Evolutionary conservation across 2,329 filamentous ascomycete species (phyloP), one percentile per base, ranked within the genome.

Genomic region (Neopestalotiopsis sp.): DNA sequence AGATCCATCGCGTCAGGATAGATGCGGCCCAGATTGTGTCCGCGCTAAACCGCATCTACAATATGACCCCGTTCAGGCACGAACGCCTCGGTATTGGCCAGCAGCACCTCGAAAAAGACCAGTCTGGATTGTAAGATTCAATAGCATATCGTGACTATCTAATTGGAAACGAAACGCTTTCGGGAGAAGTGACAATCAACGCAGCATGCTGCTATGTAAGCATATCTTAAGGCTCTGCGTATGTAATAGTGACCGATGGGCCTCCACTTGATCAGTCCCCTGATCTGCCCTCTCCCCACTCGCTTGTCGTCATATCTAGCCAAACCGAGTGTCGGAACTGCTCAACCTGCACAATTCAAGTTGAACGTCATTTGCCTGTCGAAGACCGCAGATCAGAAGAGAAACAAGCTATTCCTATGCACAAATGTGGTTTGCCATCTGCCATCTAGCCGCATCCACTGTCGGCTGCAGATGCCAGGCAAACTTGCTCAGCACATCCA

Each of bases 31-130:
- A 42, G 57, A 40, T 67, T 62, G 53, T 64, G 69, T 62, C 45
- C 42, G 59, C 74, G 73, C 74, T 75, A 75, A 74, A 71, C 74
- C 74, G 71, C 74, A 72, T 59, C 13, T 30, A 59, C 24, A 24
- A 13, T 24, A 30, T 34, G 32, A 20, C 30, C 59, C 59, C 66
- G 34, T 61, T 40, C 68, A 69, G 68, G 68, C 32, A 69, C 68
- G 40, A 58, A 28, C 49, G 59, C 59, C 61, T 57, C 49, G 49
- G 65, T 34, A 69, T 69, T 69, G 68, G 68, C 17, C 40, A 32
- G 62, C 14, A 17, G n/a, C n/a, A 49, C 5, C 20, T 20, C 17
- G 32, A 12, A 24, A 28, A 40, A 24, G 61, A 32, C 57, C 57
- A 61, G 57, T 34, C 30, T 42, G 32, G 38, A 38, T 38, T 40